phyloP scores from a whole-genome alignment of 768 basidiomycete genomes.

The Phanerochaete sordida region DNA sequence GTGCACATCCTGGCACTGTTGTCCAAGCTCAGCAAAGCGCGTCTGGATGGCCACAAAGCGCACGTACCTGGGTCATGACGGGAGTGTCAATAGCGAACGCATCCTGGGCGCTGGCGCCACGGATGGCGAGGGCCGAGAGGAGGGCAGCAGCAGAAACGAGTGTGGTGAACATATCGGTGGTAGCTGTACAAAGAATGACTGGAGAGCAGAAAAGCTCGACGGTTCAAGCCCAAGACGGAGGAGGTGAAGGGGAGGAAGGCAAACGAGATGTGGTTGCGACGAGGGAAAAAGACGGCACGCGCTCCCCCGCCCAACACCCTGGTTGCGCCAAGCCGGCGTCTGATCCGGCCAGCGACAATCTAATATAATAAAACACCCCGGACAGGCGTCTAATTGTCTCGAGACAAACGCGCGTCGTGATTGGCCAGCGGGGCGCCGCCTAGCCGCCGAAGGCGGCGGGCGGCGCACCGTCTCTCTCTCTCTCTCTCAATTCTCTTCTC shows the following conservation, averaged over 20 bases:
- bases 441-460: too few species aligned
- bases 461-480: too few species aligned
- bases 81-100: constrained; percentile 53
- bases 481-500: too few species aligned
- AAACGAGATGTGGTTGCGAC: constrained; percentile 7
- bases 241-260: constrained; percentile 20
- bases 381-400: too few species aligned
- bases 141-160: constrained; percentile 65
- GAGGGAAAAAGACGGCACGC: constrained; percentile 6
- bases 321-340: not conserved
- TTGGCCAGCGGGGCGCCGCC: too few species aligned
- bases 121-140: constrained; percentile 54
- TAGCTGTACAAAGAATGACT: constrained; percentile 16
- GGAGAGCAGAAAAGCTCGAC: constrained; percentile 26
- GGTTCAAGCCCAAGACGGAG: constrained; percentile 21
- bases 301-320: not conserved
- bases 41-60: not conserved
- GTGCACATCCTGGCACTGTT: constrained; percentile 48
- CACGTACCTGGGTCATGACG: constrained; percentile 46
- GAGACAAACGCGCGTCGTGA: too few species aligned
- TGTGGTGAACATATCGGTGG: constrained; percentile 68
- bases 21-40: not conserved
- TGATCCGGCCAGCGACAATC: constrained; percentile 5
- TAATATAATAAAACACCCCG: too few species aligned
- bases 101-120: constrained; percentile 42